Base-by-base conservation (phyloP, 805 yeast genomes). In the Blastobotrys peoriensis region DNA sequence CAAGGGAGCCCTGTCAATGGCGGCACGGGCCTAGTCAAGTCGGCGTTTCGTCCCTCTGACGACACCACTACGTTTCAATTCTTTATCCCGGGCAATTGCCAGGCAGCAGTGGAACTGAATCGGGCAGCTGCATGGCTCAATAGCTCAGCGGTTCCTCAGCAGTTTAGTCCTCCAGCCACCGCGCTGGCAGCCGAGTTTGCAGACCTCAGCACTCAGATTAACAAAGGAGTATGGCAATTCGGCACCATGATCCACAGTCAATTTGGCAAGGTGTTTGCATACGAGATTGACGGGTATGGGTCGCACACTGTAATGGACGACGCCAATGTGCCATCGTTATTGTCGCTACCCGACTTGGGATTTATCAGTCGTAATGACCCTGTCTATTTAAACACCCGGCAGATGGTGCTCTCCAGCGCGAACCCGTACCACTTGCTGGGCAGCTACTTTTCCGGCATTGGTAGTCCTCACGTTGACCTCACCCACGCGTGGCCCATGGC, bases 401-500 rank as follows among this genome's bases (percentile, higher is more conserved):
- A 70, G 40, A 83, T 88, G 94, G 68, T 87, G 8, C 64, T 86
- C 18, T 70, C 79, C 2, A 76, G 74, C 44, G 93, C 93, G 0
- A 87, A 87, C 59, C 96, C 96, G 0, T 87, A 85, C 61, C 87
- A 66, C 55, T 65, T 84, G 36, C 60, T 65, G 34, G 96, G 96
- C 0, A 53, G 56, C 3, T 63, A 61, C 50, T 83, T 88, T 57
- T 71, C 74, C 52, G 96, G 96, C 0, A 74, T 88, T 48, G 96
- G 96, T 0, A 95, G 96, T 0, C 96, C 96, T 0, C 96, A 87
- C 60, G 76, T 87, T 35, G 96, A 95, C 1, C 72, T 83, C 18
- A 67, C 71, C 17, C 72, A 80, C 58, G 95, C 94, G 0, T 87
- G 96, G 96, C 96, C 96, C 10, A 83, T 87, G 95, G 78, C 88